Conservation (phyloP, 1,284 basidiomycete species). For the Grifola frondosa region DNA sequence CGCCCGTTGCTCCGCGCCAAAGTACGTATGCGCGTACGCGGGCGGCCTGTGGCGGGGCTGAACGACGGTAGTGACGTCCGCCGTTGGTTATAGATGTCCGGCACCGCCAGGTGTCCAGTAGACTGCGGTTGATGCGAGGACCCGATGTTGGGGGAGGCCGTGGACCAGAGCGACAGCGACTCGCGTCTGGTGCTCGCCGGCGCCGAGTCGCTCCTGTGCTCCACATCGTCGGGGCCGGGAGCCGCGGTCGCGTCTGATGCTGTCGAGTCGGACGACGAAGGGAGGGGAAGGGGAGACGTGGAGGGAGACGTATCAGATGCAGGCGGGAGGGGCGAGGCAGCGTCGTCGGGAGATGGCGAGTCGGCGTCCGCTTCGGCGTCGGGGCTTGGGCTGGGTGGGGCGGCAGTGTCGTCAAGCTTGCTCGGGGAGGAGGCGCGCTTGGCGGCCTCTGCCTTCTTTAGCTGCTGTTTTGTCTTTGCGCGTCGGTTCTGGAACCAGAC, state of each 20-base stretch:
- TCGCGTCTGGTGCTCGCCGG: constrained; percentile 6
- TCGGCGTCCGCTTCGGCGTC: constrained; percentile 12
- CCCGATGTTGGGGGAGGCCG: constrained; percentile 5
- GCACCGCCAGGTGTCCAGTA: constrained; percentile 11
- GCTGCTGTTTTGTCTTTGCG: constrained; percentile 75
- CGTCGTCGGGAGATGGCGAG: constrained; percentile 8
- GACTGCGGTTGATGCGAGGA: constrained; percentile 18
- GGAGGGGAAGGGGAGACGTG: constrained; percentile 6
- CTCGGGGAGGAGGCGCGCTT: constrained; percentile 3
- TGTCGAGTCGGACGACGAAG: constrained; percentile 6
- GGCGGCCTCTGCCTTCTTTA: constrained; percentile 33
- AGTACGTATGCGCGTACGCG: constrained; percentile 44
- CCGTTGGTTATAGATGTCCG: constrained; percentile 16
- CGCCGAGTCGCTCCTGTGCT: too few relatives aligned
- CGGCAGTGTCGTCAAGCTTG: neutral
- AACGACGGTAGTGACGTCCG: constrained; percentile 17
- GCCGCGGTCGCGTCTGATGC: constrained; percentile 4
- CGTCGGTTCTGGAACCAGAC: constrained; percentile 93
- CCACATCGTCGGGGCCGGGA: too few relatives aligned
- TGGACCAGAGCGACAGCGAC: constrained; percentile 11
- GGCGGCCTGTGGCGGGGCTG: constrained; percentile 6
- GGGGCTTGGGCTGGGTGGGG: constrained; percentile 1
- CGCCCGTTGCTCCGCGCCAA: constrained; percentile 40
- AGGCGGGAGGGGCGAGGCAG: constrained; percentile 9
- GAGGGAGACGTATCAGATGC: neutral